These are phyloP conservation scores for Plasmodium ovale DNA, from an alignment of 169 alveolate species.

Conservation along the genomic window DNA sequence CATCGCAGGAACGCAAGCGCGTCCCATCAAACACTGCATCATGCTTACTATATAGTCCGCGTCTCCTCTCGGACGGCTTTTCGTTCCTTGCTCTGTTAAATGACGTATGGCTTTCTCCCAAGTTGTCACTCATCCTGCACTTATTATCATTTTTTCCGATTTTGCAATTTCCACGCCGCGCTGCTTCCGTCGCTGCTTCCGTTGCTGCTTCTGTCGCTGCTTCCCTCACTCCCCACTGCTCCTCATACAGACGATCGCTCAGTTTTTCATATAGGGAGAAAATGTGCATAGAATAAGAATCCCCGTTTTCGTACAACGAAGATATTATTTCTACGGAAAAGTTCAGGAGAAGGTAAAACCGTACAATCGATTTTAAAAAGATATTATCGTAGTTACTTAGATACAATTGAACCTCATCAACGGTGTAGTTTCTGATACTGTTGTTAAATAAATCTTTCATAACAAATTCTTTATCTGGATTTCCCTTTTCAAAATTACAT, in stretches of 20 bases:
- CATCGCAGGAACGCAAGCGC: too few species aligned
- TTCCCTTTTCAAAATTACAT: background rate
- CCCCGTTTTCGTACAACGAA: conserved; percentile 34
- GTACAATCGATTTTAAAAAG: conserved; percentile 45
- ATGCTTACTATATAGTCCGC: background rate
- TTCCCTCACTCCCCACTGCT: background rate
- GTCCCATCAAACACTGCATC: too few species aligned
- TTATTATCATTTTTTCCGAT: background rate
- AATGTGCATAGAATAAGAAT: conserved; percentile 41
- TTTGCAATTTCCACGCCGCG: background rate
- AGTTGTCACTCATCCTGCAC: too few species aligned
- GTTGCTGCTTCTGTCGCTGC: background rate
- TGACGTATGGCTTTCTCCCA: too few species aligned
- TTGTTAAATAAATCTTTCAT: conserved; percentile 53
- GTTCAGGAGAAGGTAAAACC: conserved; percentile 51
- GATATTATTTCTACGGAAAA: conserved; percentile 52
- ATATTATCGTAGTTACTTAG: conserved; percentile 54
- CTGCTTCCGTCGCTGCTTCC: background rate
- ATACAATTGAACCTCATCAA: conserved; percentile 42
- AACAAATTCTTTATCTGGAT: conserved; percentile 26
- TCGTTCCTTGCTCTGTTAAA: too few species aligned
- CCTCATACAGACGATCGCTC: background rate
- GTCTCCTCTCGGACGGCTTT: too few species aligned
- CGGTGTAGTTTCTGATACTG: conserved; percentile 21
- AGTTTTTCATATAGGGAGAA: conserved; percentile 26